Conservation (phyloP, 208 protist genomes). For the Acanthamoeba culbertsoni region DNA sequence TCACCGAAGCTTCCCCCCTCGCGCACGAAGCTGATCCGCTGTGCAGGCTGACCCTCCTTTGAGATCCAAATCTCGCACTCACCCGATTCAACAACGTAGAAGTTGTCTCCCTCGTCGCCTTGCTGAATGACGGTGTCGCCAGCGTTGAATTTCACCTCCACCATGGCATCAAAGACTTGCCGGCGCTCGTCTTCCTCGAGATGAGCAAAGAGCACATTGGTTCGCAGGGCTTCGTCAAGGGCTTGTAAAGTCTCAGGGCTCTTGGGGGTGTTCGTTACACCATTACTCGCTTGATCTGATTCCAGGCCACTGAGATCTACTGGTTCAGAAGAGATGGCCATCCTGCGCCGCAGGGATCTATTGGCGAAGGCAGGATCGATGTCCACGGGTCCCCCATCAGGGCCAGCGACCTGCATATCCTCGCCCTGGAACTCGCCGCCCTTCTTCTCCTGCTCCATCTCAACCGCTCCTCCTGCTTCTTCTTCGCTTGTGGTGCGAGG, state of each 20-base stretch:
- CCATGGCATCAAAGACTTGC: constrained; percentile 75
- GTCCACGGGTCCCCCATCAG: constrained; percentile 19
- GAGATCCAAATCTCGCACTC: constrained; percentile 76
- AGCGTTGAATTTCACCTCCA: constrained; percentile 66
- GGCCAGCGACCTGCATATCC: constrained; percentile 11
- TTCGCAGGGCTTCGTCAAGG: constrained; percentile 41
- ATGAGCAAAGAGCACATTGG: constrained; percentile 59
- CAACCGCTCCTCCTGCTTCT: neutral
- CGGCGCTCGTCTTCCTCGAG: constrained; percentile 67
- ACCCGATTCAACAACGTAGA: constrained; percentile 84
- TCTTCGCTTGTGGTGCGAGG: neutral
- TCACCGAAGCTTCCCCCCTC: constrained; percentile 81
- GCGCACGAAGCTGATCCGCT: constrained; percentile 64
- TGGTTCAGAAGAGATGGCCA: constrained; percentile 56
- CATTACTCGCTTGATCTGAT: neutral
- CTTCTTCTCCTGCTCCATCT: constrained; percentile 53
- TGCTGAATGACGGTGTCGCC: constrained; percentile 77
- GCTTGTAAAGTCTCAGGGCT: constrained; percentile 48
- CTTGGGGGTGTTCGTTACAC: constrained; percentile 13
- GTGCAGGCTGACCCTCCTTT: constrained; percentile 52
- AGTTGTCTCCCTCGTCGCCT: constrained; percentile 83
- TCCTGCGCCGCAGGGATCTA: constrained; percentile 21
- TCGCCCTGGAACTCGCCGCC: neutral
- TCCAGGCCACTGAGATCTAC: constrained; percentile 48
- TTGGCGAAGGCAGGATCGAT: constrained; percentile 16